phyloP scores from a whole-genome alignment of 2,329 filamentous ascomycete species.

The Colletotrichum neosansevieriae region DNA sequence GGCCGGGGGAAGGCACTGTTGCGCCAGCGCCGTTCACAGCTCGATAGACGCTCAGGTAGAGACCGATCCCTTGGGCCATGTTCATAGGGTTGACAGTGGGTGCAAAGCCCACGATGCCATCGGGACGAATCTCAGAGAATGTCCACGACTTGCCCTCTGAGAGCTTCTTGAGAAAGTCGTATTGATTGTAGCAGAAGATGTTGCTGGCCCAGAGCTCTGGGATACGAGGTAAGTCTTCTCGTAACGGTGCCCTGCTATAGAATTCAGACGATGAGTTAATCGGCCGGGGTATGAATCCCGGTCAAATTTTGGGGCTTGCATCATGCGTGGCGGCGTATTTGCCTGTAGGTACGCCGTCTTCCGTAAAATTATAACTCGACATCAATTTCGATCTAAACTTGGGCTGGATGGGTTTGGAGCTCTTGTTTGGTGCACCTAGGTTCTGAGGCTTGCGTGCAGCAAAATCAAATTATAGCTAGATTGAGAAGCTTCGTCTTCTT shows the following conservation, averaged over 20 bases:
- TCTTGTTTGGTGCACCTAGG: no score
- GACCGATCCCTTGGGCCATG: conserved; percentile 38
- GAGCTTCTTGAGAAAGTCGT: conserved; percentile 33
- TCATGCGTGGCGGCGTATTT: no score
- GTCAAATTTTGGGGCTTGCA: no score
- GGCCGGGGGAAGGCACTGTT: conserved; percentile 37
- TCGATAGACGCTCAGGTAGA: conserved; percentile 37
- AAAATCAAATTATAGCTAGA: no score
- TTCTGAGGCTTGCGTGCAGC: no score
- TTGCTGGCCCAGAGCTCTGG: conserved; percentile 39
- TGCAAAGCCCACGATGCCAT: conserved; percentile 41
- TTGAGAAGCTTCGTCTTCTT: no score
- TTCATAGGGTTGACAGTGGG: conserved; percentile 41
- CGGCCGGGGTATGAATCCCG: no score
- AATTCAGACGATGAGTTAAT: no score
- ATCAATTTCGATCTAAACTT: no score
- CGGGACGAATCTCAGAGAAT: conserved; percentile 41
- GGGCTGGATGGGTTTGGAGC: no score
- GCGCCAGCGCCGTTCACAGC: conserved; percentile 38
- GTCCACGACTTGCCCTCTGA: conserved; percentile 39
- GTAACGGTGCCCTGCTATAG: conserved; percentile 16
- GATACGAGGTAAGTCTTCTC: conserved; percentile 36
- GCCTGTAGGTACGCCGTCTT: no score
- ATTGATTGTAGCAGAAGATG: conserved; percentile 40
- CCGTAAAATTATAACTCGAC: no score